Evolutionary conservation across 2,329 filamentous ascomycete genomes (phyloP).

Genomic region (Ascochyta viciae-villosae): DNA sequence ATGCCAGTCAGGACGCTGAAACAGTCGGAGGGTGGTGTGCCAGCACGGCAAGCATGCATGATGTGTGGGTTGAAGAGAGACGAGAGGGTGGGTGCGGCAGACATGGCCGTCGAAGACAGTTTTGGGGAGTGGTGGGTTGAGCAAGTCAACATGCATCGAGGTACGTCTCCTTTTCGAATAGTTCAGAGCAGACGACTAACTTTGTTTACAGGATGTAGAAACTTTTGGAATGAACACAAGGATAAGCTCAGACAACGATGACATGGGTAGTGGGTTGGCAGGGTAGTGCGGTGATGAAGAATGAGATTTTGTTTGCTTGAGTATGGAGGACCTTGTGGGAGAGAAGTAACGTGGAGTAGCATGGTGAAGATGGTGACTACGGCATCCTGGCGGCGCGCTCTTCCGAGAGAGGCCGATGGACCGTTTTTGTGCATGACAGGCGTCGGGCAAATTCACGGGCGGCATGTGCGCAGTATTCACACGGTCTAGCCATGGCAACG

Average conservation of each 20-base stretch:
- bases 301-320: not conserved
- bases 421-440: slow-evolving; percentile 3
- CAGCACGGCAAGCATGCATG: slow-evolving; percentile 77
- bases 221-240: slow-evolving; percentile 85
- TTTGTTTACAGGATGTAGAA: slow-evolving; percentile 67
- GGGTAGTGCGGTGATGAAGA: not conserved
- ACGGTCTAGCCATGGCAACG: not conserved
- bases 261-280: slow-evolving; percentile 15
- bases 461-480: slow-evolving; percentile 10
- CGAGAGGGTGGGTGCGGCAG: slow-evolving; percentile 78
- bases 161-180: slow-evolving; percentile 21
- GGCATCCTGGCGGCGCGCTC: not conserved
- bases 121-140: slow-evolving; percentile 98
- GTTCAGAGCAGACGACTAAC: not conserved
- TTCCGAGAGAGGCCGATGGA: slow-evolving; percentile 9
- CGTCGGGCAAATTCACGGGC: slow-evolving; percentile 18
- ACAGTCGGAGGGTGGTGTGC: slow-evolving; percentile 69
- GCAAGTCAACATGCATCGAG: slow-evolving; percentile 71
- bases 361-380: not conserved
- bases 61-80: slow-evolving; percentile 89
- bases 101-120: slow-evolving; percentile 81
- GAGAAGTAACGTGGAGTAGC: not conserved
- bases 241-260: slow-evolving; percentile 72
- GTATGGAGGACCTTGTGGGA: not conserved
- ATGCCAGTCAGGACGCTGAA: slow-evolving; percentile 71